Evolutionary conservation across 441 rosid species (phyloP).

Genomic region (Pelargonium exstipulatum): DNA sequence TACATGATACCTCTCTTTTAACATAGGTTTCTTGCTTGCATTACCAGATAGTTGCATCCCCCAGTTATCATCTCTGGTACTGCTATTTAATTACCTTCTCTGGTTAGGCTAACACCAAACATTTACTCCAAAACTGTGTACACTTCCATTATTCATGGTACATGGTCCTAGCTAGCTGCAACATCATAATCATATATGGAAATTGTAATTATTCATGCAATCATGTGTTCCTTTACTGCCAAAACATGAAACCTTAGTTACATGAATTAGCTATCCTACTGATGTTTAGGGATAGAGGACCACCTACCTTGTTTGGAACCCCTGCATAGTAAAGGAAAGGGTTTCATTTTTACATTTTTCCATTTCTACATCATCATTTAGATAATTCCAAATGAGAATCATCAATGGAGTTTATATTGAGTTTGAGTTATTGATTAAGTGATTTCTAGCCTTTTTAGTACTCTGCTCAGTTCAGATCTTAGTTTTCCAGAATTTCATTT

Average conservation of each 20-base stretch:
- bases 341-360: neutral
- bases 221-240: neutral
- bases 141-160: neutral
- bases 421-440: neutral
- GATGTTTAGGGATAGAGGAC: neutral
- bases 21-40: neutral
- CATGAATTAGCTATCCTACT: neutral
- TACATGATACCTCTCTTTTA: neutral
- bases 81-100: neutral
- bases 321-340: neutral
- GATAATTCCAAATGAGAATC: neutral
- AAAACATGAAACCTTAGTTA: neutral
- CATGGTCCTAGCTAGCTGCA: neutral
- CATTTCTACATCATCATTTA: neutral
- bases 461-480: too few species aligned
- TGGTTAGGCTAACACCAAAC: neutral
- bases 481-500: too few species aligned
- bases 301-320: neutral
- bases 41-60: neutral
- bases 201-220: conserved; percentile 1
- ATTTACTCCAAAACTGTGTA: neutral
- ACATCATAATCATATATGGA: neutral
- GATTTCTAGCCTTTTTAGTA: too few species aligned
- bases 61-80: neutral
- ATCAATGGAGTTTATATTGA: neutral